phyloP scores from a whole-genome alignment of 768 basidiomycete genomes.

The Leccinum olivaceopallidum region DNA sequence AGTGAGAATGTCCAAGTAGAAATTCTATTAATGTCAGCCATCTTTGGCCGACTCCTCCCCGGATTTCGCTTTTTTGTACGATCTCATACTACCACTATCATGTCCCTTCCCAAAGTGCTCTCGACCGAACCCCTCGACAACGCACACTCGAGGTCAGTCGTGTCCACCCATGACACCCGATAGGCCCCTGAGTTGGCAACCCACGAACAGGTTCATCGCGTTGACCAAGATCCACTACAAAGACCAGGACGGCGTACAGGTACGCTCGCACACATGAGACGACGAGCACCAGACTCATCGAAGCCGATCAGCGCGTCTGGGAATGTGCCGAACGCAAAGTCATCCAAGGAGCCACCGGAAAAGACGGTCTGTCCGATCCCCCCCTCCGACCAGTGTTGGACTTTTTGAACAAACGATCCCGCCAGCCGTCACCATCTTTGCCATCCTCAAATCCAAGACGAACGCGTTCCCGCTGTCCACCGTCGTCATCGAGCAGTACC shows the following conservation, averaged over 20 bases:
- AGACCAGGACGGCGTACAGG: constrained; percentile 78
- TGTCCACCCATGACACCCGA: background rate
- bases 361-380: constrained; percentile 61
- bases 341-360: constrained; percentile 71
- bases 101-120: constrained; percentile 51
- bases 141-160: constrained; percentile 58
- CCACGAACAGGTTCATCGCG: constrained; percentile 69
- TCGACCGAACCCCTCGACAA: constrained; percentile 51
- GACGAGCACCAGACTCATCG: background rate
- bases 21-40: constrained; percentile 1
- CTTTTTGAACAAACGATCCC: background rate
- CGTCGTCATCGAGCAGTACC: constrained; percentile 88
- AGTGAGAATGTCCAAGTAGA: background rate
- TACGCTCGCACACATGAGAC: constrained; percentile 24
- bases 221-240: constrained; percentile 79
- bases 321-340: constrained; percentile 87
- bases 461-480: constrained; percentile 74
- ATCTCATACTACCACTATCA: constrained; percentile 14
- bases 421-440: constrained; percentile 77
- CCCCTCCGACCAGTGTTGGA: too few species aligned
- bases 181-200: background rate
- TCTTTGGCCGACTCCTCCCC: constrained; percentile 7
- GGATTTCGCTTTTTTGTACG: background rate
- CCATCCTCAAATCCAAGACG: constrained; percentile 74
- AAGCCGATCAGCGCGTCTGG: constrained; percentile 66